These are phyloP conservation scores for Populus alba DNA, from an alignment of 345 rosid species.

Conservation along the genomic window DNA sequence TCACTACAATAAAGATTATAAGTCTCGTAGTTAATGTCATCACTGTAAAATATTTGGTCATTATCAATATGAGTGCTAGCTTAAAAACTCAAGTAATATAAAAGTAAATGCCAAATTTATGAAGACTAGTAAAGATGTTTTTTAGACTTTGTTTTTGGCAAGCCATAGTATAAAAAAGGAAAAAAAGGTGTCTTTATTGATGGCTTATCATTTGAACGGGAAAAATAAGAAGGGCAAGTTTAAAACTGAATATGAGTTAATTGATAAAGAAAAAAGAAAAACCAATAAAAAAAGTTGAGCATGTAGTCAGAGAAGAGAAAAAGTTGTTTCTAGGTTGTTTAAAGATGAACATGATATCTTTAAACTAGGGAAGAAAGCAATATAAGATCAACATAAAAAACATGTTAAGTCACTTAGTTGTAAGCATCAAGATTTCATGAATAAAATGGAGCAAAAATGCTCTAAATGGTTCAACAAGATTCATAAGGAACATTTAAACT, in stretches of 20 bases:
- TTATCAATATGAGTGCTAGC: background rate
- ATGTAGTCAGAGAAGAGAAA: constrained; percentile 55
- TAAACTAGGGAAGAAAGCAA: constrained; percentile 62
- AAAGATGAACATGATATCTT: constrained; percentile 77
- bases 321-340: constrained; percentile 54
- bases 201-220: background rate
- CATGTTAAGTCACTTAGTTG: constrained; percentile 55
- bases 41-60: no score
- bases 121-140: background rate
- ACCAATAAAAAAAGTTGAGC: constrained; percentile 55
- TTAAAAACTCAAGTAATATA: no score
- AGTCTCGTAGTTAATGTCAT: no score
- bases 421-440: constrained; percentile 85
- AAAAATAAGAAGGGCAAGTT: constrained; percentile 73
- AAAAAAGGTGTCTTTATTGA: no score
- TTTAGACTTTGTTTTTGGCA: no score
- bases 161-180: no score
- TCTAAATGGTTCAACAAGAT: constrained; percentile 80
- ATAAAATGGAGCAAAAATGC: constrained; percentile 64
- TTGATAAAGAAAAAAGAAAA: constrained; percentile 86
- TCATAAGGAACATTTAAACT: constrained; percentile 81
- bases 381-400: constrained; percentile 55
- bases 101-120: no score
- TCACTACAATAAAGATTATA: background rate
- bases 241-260: constrained; percentile 85